Evolutionary conservation across 345 rosid genomes (phyloP), one percentile per base, ranked within the genome.

Genomic region (Dipteronia sinensis): DNA sequence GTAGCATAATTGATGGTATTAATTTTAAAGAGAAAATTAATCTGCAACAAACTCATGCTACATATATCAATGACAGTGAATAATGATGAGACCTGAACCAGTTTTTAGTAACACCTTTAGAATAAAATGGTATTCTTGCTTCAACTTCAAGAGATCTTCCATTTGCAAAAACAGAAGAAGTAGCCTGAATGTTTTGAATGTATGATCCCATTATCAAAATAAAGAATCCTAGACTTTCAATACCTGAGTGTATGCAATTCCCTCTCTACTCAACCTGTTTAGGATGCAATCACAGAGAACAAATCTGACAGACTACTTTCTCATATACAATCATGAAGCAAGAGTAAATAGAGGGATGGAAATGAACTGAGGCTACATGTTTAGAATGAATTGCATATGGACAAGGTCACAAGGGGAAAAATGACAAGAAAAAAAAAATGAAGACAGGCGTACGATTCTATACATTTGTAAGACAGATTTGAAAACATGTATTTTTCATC

Each of bases 1-100:
- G 71, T 31, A 59, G 40, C 74, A 62, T 3, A 55, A 44, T 40
- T 74, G 25, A 23, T 71, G 63, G 64, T 42, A 64, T 74, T 65
- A 76, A 46, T 2, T 46, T 9, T 46, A 71, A 23, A 71, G 65
- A 20, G 55, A 12, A 61, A 56, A 29, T 58, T 13, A 29, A 16
- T 15, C 47, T 13, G 34, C 29, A 76, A 55, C 22, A 31, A 31
- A 20, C 9, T 23, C 46, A 46, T 49, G 22, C 38, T 7, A 55
- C 69, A 11, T 47, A n/a, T 76, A 59, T 19, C 29, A 49, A 40
- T 63, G 67, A 29, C 11, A 11, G 1, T 16, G 15, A 27, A 47
- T 49, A 20, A 59, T 17, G n/a, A 53, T 16, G 58, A 16, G 7
- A 53, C 58, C 58, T 16, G 58, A 11, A 53, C 58, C 58, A 16